Conservation (phyloP, 768 basidiomycete genomes). For the Boletus reticuloceps region DNA sequence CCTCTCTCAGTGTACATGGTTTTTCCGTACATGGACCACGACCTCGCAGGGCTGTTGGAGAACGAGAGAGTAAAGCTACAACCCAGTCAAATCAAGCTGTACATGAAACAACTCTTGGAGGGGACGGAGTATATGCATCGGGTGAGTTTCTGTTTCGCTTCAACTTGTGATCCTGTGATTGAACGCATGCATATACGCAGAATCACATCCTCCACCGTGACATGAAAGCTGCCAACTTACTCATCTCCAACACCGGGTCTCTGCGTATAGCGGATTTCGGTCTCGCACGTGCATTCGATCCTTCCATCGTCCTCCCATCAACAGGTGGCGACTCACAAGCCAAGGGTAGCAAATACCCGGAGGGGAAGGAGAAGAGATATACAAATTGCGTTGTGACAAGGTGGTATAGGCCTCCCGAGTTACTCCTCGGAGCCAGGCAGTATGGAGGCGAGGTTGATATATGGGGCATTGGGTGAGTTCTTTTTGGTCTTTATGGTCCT, state of each 20-base stretch:
- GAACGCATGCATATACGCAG: slow-evolving; percentile 39
- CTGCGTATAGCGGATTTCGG: slow-evolving; percentile 96
- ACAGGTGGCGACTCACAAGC: slow-evolving; percentile 15
- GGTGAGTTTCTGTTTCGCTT: slow-evolving; percentile 46
- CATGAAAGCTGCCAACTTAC: slow-evolving; percentile 97
- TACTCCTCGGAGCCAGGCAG: slow-evolving; percentile 82
- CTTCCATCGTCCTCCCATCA: slow-evolving; percentile 38
- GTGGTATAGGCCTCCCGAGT: slow-evolving; percentile 94
- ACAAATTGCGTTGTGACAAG: slow-evolving; percentile 95
- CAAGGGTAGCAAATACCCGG: slow-evolving; percentile 33
- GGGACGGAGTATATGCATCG: slow-evolving; percentile 95
- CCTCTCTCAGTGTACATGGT: slow-evolving; percentile 95
- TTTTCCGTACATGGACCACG: slow-evolving; percentile 99
- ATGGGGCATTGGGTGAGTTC: slow-evolving; percentile 90
- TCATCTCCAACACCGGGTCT: slow-evolving; percentile 83
- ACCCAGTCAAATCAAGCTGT: slow-evolving; percentile 88
- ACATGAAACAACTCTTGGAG: slow-evolving; percentile 94
- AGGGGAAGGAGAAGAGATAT: slow-evolving; percentile 66
- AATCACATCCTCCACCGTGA: slow-evolving; percentile 97
- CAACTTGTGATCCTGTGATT: slow-evolving; percentile 1
- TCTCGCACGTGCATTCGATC: slow-evolving; percentile 80
- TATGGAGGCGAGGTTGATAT: slow-evolving; percentile 96
- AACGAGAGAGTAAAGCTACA: slow-evolving; percentile 85
- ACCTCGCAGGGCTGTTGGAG: slow-evolving; percentile 90
- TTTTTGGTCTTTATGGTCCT: neutral